These are phyloP conservation scores for Malus asiatica DNA, from an alignment of 306 rosid species.

Conservation along the genomic window DNA sequence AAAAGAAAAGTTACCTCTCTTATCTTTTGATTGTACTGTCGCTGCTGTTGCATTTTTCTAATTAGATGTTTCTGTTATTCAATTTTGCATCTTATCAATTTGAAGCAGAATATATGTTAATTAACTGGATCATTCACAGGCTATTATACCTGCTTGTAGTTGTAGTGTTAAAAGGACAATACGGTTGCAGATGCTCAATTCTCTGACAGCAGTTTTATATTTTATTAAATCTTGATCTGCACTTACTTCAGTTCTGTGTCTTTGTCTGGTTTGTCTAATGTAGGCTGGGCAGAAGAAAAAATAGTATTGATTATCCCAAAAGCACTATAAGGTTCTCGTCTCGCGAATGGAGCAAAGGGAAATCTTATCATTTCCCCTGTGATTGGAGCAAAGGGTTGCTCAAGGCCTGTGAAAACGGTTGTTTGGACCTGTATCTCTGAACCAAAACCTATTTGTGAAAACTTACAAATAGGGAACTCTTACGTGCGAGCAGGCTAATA, in stretches of 20 bases:
- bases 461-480: background rate
- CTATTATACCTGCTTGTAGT: background rate
- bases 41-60: background rate
- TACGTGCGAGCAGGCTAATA: background rate
- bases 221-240: background rate
- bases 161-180: background rate
- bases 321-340: background rate
- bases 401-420: background rate
- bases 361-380: too few species aligned
- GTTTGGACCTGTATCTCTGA: background rate
- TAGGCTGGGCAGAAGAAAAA: conserved; percentile 65
- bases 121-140: background rate
- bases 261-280: conserved; percentile 21
- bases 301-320: conserved; percentile 5
- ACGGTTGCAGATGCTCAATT: background rate
- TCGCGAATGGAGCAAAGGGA: too few species aligned
- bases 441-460: background rate
- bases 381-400: background rate
- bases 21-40: background rate
- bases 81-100: background rate
- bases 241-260: conserved; percentile 7
- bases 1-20: background rate
- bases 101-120: background rate
- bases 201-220: background rate
- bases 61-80: background rate